Evolutionary conservation across 768 basidiomycete genomes (phyloP), one percentile per base, ranked within the genome.

Genomic region (Psilocybe cyanescens): DNA sequence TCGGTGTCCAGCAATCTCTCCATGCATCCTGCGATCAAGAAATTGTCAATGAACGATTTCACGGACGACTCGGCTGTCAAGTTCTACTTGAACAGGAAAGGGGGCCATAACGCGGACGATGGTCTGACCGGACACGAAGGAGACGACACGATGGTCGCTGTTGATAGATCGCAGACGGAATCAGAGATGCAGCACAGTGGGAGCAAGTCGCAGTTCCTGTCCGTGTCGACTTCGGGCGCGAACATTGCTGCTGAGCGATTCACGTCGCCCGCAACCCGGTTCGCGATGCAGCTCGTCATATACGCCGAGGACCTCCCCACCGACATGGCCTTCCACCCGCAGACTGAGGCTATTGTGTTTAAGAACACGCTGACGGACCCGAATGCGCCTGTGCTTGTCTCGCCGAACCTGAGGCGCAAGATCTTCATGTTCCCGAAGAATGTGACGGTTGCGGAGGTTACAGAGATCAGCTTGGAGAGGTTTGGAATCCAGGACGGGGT

Each of bases 401-500:
- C 86, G 1, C 82, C 85, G 63, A 82, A 79, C 17, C 75, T 88
- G 63, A 81, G 94, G 48, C 83, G 87, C 60, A 95, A 95, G 74
- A 83, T 97, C 49, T 92, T 99, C 72, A 86, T 92, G 63, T 90
- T 99, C 76, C 94, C 97, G 1, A 91, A 94, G 75, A 99, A 97
- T 68, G 89, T 92, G 37, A 99, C 94, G 0, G 97, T 98, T 3
- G 94, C 95, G 0, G 97, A 99, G 74, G 95, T 96, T 12, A 94
- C 97, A 41, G 97, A 99, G 73, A 80, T 92, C 39, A 92, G 90
- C 4, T 72, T 99, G 64, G 97, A 98, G 70, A 78, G 95, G 60
- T 98, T 99, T 70, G 97, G 97, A 2, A 97, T 99, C 58, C 79
- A 86, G 37, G 97, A 97, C 41, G 97, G 96, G n/a, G 95, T 99